Evolutionary conservation across 768 basidiomycete species (phyloP), one percentile per base, ranked within the genome.

Genomic region (Pleurotus eryngii): DNA sequence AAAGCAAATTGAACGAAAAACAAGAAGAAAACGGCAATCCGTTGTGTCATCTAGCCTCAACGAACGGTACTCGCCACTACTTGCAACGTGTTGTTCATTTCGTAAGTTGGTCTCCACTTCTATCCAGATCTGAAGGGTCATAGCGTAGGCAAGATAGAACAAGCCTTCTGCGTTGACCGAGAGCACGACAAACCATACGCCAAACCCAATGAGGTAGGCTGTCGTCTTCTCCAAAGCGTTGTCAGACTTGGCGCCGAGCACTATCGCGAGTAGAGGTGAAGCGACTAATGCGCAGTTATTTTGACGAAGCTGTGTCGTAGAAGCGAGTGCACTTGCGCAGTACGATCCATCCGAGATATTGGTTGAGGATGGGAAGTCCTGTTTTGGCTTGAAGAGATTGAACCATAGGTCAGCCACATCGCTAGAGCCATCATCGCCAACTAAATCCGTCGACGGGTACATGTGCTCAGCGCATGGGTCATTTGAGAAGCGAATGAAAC

Each of bases 1-100:
- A 92, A 93, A 2, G 85, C 92, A 43, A 91, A 82, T 63, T 95
- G 92, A 7, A 92, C 86, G 61, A 94, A 92, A 68, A 90, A 90
- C 59, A 95, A 70, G 71, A 93, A 93, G 68, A 91, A 90, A 18
- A 93, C 60, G 1, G 87, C 90, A 54, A 89, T 84, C 47, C 92
- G 73, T 8, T 8, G 91, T 67, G 57, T 92, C 87, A 38, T 87
- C 86, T 39, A 70, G 68, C 59, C 73, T 75, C 66, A 85, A 81
- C n/a, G 67, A 63, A 63, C 82, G 81, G 49, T 62, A 30, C 55
- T 60, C 43, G 60, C 24, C 46, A 45, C 53, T 46, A 35, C 8
- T 9, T 11, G 30, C 11, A 4, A 35, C 30, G 30, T 4, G 11
- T 53, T 56, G 47, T 30, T 40, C 57, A 27, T 58, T 30, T 9